These are phyloP conservation scores for Sugiyamaella boreocaroliniensis DNA, from an alignment of 805 yeast species.

Conservation along the genomic window DNA sequence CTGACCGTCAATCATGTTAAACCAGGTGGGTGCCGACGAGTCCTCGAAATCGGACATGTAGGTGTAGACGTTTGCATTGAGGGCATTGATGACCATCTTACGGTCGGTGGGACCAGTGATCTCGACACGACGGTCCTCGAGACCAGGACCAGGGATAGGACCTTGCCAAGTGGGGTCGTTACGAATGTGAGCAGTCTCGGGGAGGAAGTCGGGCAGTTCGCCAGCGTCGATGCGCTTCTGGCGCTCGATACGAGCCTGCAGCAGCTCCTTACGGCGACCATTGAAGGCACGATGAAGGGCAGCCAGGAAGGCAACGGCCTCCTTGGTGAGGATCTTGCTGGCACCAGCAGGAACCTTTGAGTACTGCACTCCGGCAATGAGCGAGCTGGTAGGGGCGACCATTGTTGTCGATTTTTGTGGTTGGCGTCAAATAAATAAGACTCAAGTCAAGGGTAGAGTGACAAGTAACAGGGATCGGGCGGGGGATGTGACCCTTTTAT, in stretches of 20 bases:
- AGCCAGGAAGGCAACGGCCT: slow-evolving; percentile 60
- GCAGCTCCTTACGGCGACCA: slow-evolving; percentile 47
- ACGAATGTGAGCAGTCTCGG: slow-evolving; percentile 56
- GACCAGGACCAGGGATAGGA: slow-evolving; percentile 60
- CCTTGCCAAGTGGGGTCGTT: slow-evolving; percentile 67
- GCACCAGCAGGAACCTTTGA: slow-evolving; percentile 45
- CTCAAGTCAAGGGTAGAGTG: neutral
- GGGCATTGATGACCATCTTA: slow-evolving; percentile 69
- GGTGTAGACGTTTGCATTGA: slow-evolving; percentile 61
- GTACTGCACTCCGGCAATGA: slow-evolving; percentile 46
- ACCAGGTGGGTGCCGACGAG: slow-evolving; percentile 67
- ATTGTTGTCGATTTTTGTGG: slow-evolving; percentile 6
- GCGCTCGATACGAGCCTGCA: slow-evolving; percentile 48
- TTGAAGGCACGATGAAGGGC: slow-evolving; percentile 61
- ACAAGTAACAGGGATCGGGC: neutral
- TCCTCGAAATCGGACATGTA: slow-evolving; percentile 76
- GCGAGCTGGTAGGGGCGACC: slow-evolving; percentile 17
- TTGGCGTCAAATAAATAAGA: neutral
- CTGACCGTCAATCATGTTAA: slow-evolving; percentile 60
- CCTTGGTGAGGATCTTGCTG: slow-evolving; percentile 51
- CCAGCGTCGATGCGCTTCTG: slow-evolving; percentile 56
- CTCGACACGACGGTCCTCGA: slow-evolving; percentile 65
- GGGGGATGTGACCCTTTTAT: neutral
- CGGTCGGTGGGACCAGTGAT: slow-evolving; percentile 74
- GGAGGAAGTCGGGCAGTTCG: slow-evolving; percentile 59